Conservation (phyloP, 2,329 filamentous ascomycete genomes). For the Botryotinia globosa region DNA sequence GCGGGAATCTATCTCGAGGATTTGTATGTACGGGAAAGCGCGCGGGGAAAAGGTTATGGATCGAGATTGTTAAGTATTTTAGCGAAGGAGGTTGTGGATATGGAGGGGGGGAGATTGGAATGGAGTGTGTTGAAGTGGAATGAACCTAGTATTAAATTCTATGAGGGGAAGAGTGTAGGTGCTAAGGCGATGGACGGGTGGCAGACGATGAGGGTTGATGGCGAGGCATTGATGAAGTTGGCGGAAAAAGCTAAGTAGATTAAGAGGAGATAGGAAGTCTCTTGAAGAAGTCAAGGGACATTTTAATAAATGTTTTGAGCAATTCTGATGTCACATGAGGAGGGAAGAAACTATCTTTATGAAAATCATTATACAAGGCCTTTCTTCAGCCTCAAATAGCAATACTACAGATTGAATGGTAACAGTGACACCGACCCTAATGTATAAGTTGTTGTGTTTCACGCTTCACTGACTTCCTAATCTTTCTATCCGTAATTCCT, state of each 20-base stretch:
- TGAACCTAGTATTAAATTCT: slow-evolving; percentile 83
- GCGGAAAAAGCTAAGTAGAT: slow-evolving; percentile 37
- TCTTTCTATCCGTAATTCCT: neutral
- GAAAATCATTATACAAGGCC: neutral
- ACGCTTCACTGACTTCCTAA: neutral
- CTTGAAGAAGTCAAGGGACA: neutral
- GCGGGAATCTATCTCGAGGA: slow-evolving; percentile 93
- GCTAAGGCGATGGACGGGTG: slow-evolving; percentile 67
- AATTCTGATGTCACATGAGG: neutral
- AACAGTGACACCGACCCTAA: neutral
- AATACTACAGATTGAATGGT: neutral
- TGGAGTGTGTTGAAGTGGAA: slow-evolving; percentile 96
- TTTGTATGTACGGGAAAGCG: slow-evolving; percentile 71
- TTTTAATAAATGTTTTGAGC: neutral
- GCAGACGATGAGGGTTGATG: slow-evolving; percentile 73
- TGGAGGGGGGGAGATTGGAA: slow-evolving; percentile 74
- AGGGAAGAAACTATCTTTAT: neutral
- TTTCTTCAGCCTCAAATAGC: neutral
- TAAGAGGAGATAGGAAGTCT: neutral
- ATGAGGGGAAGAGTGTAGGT: slow-evolving; percentile 57
- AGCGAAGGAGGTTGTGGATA: slow-evolving; percentile 73
- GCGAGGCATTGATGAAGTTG: slow-evolving; percentile 60
- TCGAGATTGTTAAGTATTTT: slow-evolving; percentile 70
- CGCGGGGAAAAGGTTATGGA: slow-evolving; percentile 77
- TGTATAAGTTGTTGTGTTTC: neutral